Evolutionary conservation across 495 filamentous ascomycete species (phyloP).

Genomic region (Darksidea phi): DNA sequence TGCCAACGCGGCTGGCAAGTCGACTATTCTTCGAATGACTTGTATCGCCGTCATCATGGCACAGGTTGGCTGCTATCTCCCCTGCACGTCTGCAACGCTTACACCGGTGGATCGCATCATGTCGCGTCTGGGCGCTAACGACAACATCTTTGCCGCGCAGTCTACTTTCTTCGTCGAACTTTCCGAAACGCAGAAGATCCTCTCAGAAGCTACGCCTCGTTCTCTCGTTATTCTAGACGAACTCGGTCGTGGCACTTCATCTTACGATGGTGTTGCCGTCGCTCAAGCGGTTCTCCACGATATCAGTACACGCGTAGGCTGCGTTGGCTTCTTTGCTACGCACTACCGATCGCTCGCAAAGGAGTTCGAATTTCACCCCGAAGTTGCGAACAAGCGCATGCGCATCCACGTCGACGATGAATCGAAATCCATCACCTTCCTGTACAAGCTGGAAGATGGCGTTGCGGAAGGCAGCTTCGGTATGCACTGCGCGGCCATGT

Average conservation of each 20-base stretch:
- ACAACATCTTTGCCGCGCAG: constrained; percentile 98
- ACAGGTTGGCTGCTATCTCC: constrained; percentile 95
- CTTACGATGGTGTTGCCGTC: constrained; percentile 94
- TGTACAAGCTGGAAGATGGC: constrained; percentile 92
- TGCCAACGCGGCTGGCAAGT: constrained; percentile 97
- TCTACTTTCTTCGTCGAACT: constrained; percentile 98
- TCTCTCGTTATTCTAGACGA: constrained; percentile 98
- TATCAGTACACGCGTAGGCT: constrained; percentile 87
- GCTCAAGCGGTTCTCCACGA: constrained; percentile 96
- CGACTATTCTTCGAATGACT: constrained; percentile 95
- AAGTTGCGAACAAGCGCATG: constrained; percentile 85
- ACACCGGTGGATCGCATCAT: constrained; percentile 97
- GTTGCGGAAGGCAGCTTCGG: constrained; percentile 97
- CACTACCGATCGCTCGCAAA: constrained; percentile 93
- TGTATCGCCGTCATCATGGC: constrained; percentile 97
- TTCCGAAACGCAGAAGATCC: constrained; percentile 96
- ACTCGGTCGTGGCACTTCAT: constrained; percentile 88
- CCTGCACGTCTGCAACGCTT: constrained; percentile 75
- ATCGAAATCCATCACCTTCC: constrained; percentile 78
- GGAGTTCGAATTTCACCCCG: constrained; percentile 85
- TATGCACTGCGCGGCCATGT: constrained; percentile 99
- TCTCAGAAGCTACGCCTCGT: constrained; percentile 89
- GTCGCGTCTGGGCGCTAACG: constrained; percentile 96
- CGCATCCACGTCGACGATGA: constrained; percentile 89
- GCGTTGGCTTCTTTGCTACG: constrained; percentile 94